Conservation (phyloP, 169 alveolate species). For the Eimeria acervulina region DNA sequence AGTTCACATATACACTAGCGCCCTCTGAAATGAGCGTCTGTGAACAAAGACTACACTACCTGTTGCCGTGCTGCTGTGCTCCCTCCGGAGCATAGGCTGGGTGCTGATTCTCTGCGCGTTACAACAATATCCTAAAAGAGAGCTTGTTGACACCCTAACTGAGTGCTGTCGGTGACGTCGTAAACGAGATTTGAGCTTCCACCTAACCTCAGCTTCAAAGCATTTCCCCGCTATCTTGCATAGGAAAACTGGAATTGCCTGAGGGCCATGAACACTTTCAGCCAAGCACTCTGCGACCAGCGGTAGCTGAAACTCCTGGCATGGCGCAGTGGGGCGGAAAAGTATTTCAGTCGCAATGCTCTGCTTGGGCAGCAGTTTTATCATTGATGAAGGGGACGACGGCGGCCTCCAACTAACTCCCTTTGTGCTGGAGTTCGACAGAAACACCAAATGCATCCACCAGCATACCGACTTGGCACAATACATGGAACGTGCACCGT, state of each 20-base stretch:
- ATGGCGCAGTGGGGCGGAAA: slow-evolving; percentile 71
- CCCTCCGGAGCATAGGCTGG: neutral
- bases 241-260: slow-evolving; percentile 47
- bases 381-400: slow-evolving; percentile 65
- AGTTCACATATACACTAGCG: neutral
- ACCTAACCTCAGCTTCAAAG: slow-evolving; percentile 80
- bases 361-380: slow-evolving; percentile 76
- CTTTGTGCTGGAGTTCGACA: slow-evolving; percentile 37
- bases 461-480: neutral
- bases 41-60: neutral
- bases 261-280: slow-evolving; percentile 33
- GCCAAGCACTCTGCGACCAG: slow-evolving; percentile 69
- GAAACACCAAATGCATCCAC: neutral
- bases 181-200: neutral
- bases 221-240: slow-evolving; percentile 74
- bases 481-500: neutral
- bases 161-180: neutral
- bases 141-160: neutral
- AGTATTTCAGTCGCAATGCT: slow-evolving; percentile 59
- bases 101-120: too few species aligned
- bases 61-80: neutral
- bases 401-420: slow-evolving; percentile 80
- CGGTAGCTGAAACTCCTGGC: slow-evolving; percentile 75
- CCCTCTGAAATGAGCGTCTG: neutral
- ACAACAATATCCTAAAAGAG: neutral